These are phyloP conservation scores for Rosa lucieae DNA, from an alignment of 306 rosid genomes.

Conservation along the genomic window DNA sequence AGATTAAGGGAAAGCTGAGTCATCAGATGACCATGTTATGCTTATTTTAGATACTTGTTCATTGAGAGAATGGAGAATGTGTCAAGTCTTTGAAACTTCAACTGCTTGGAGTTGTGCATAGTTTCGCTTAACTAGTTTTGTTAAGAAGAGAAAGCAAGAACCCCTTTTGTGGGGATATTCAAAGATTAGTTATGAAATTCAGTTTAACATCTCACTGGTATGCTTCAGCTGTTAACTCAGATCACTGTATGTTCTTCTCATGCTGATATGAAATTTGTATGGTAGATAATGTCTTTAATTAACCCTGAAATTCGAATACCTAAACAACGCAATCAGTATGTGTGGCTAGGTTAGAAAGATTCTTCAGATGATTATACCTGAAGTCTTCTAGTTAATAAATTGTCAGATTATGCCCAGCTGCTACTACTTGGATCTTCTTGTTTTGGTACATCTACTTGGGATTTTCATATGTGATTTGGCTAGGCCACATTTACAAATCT, in stretches of 20 bases:
- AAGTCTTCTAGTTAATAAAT: not conserved
- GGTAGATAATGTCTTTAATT: not conserved
- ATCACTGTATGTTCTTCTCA: not conserved
- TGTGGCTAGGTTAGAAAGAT: not conserved
- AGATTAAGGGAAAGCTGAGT: not conserved
- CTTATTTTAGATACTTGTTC: slow-evolving; percentile 3
- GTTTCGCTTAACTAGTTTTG: not conserved
- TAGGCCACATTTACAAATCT: not conserved
- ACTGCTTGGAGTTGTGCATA: not conserved
- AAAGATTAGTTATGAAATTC: not conserved
- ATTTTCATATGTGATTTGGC: slow-evolving; percentile 13
- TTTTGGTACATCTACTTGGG: not conserved
- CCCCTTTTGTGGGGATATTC: not conserved
- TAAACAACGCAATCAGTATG: not conserved
- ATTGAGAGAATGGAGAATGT: not conserved
- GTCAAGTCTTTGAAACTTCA: slow-evolving; percentile 7
- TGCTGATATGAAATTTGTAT: not conserved
- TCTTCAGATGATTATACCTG: not conserved
- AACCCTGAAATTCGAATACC: not conserved
- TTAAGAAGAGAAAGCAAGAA: not conserved
- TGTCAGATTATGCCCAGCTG: not conserved
- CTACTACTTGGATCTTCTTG: not conserved
- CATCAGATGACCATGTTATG: not conserved
- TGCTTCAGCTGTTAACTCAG: not conserved
- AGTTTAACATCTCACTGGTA: not conserved